A percentile compares a stretch with the other conserved stretches of the same genome.
Evolutionary conservation across 768 basidiomycete genomes (phyloP).

Genomic region (Russula emetica): DNA sequence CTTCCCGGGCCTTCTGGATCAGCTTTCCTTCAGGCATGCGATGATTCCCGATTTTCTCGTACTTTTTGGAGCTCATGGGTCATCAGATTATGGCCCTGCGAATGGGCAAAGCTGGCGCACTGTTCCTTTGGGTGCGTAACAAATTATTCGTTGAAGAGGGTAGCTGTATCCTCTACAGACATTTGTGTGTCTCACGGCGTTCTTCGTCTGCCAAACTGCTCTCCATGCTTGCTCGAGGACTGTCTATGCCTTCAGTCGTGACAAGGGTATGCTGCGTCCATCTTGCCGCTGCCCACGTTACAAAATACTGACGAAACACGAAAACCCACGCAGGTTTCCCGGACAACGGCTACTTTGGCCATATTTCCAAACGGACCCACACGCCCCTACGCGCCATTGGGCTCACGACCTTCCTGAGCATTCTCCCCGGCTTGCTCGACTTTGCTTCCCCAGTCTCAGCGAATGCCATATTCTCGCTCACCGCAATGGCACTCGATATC

Average conservation of each 20-base stretch:
- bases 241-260: constrained; percentile 80
- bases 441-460: constrained; percentile 74
- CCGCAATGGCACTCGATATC: constrained; percentile 70
- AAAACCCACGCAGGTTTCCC: constrained; percentile 54
- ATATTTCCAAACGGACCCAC: constrained; percentile 54
- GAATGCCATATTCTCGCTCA: constrained; percentile 78
- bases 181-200: constrained; percentile 80
- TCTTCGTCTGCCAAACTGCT: constrained; percentile 78
- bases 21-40: constrained; percentile 59
- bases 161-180: constrained; percentile 36
- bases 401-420: constrained; percentile 60
- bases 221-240: constrained; percentile 80
- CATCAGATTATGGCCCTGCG: constrained; percentile 65
- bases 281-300: constrained; percentile 1
- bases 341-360: constrained; percentile 73
- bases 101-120: constrained; percentile 70
- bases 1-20: constrained; percentile 68
- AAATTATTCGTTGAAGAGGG: not conserved
- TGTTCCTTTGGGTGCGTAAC: constrained; percentile 66
- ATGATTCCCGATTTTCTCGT: not conserved
- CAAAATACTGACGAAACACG: not conserved
- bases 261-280: constrained; percentile 45
- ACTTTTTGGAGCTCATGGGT: not conserved
- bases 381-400: constrained; percentile 79
- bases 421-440: constrained; percentile 69